Conservation (phyloP, 306 rosid species). For the Vigna radiata region DNA sequence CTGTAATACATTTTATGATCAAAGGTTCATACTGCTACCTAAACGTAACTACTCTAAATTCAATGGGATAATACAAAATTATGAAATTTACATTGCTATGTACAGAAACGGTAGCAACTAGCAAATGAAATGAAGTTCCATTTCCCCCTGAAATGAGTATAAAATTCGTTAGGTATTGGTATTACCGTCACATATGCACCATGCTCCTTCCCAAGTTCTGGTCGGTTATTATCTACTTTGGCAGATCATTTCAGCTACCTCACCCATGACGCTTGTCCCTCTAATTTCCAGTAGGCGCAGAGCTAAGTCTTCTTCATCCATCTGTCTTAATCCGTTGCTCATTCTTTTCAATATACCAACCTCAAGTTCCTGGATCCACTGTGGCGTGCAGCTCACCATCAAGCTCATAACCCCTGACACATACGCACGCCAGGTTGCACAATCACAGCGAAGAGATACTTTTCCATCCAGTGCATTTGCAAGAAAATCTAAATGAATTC, state of each 20-base stretch:
- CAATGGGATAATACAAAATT: constrained; percentile 24
- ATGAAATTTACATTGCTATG: constrained; percentile 44
- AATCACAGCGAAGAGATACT: constrained; percentile 79
- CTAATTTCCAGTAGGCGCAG: constrained; percentile 70
- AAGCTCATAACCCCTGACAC: constrained; percentile 76
- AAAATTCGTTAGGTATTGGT: constrained; percentile 25
- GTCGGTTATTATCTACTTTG: constrained; percentile 46
- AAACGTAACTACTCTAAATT: constrained; percentile 24
- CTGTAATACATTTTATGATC: not conserved
- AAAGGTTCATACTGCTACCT: not conserved
- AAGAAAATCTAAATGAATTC: constrained; percentile 78
- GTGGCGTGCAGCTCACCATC: constrained; percentile 78
- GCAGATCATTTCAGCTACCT: constrained; percentile 83
- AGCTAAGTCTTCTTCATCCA: constrained; percentile 90
- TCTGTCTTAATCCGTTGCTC: constrained; percentile 75
- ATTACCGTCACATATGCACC: constrained; percentile 29
- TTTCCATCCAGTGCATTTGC: constrained; percentile 90
- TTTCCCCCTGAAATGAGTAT: constrained; percentile 35
- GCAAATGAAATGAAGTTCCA: constrained; percentile 2
- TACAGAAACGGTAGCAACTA: constrained; percentile 44
- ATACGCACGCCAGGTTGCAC: constrained; percentile 85
- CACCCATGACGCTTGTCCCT: constrained; percentile 82
- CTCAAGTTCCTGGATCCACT: constrained; percentile 86
- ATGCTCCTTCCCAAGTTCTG: not conserved
- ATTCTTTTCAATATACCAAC: constrained; percentile 73